Base-by-base conservation (phyloP, 768 basidiomycete genomes). In the Pleurotus tuber-regium region DNA sequence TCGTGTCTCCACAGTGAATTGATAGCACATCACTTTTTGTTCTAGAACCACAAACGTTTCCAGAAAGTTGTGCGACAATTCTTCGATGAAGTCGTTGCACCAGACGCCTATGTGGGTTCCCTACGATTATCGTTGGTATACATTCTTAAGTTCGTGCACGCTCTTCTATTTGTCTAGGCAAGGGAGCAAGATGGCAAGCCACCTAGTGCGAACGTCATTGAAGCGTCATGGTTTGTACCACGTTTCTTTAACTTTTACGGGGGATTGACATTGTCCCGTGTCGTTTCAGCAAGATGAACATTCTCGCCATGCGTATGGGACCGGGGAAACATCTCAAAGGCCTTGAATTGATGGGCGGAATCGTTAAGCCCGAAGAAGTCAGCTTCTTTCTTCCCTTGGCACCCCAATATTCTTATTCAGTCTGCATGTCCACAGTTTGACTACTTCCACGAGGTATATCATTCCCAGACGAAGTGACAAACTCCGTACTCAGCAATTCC, bases 251-350 rank as follows among this genome's bases (percentile, higher is more conserved):
- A n/a, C n/a, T n/a, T 30, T 29, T 18, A 25, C 44, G 9, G 44
- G 2, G 25, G 3, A 21, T 7, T 51, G n/a, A 8, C 28, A 24
- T 31, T 41, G 28, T 24, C 40, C n/a, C n/a, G n/a, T n/a, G n/a
- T 31, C 18, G 9, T 4, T 29, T 24, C 30, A 79, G 78, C 14
- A 77, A 75, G 23, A 18, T 70, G 30, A 83, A 92, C 58, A 57
- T 97, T 40, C 87, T 92, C 62, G 88, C 92, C 11, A 97, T 98
- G 95, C 83, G 93, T 25, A 70, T 95, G 71, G 96, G 96, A 18
- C 96, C 96, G 7, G 93, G 92, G 18, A 92, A 93, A 65, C 94
- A 98, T 61, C 79, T 98, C 9, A 76, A 87, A 64, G 95, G 95
- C 4, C 78, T 82, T 12, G 79, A 70, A 9, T 72, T 99, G n/a